Percentiles rank a stretch among this genome's conserved stretches.
Evolutionary conservation across 495 filamentous ascomycete species (phyloP).

Genomic region (Trichoderma orchidacearum): DNA sequence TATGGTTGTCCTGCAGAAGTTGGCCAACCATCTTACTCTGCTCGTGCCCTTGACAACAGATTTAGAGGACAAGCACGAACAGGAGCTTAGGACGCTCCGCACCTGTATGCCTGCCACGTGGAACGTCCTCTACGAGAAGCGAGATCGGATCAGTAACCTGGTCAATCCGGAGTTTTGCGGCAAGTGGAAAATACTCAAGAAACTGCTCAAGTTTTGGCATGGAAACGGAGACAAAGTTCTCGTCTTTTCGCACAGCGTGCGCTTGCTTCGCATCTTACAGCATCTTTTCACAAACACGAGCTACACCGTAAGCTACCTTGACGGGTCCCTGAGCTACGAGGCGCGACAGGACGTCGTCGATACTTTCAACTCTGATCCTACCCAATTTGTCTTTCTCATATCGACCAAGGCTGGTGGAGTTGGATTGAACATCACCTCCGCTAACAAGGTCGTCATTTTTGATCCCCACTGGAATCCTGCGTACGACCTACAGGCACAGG

Average conservation of each 20-base stretch:
- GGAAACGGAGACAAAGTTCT: constrained; percentile 81
- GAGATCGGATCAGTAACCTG: constrained; percentile 69
- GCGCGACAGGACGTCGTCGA: constrained; percentile 73
- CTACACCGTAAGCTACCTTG: constrained; percentile 85
- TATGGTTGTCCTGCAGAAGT: constrained; percentile 68
- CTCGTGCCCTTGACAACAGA: constrained; percentile 64
- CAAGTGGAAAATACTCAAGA: constrained; percentile 89
- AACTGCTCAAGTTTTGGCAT: constrained; percentile 82
- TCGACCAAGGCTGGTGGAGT: constrained; percentile 81
- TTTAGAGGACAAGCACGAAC: constrained; percentile 59
- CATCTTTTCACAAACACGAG: constrained; percentile 78
- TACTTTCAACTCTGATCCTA: constrained; percentile 82
- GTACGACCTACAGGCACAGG: constrained; percentile 89
- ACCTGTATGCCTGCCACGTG: constrained; percentile 63
- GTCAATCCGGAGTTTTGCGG: constrained; percentile 90
- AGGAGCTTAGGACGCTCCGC: constrained; percentile 66
- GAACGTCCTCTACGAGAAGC: constrained; percentile 57
- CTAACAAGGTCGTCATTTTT: constrained; percentile 95
- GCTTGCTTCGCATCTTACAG: constrained; percentile 72
- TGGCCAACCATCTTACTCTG: constrained; percentile 85
- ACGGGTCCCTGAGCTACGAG: constrained; percentile 75
- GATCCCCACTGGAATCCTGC: constrained; percentile 97
- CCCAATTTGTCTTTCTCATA: constrained; percentile 90
- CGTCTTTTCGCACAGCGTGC: constrained; percentile 83
- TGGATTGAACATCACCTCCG: constrained; percentile 90